Conservation (phyloP, 2,329 filamentous ascomycete species). For the Graphiopsis chlorocephala region DNA sequence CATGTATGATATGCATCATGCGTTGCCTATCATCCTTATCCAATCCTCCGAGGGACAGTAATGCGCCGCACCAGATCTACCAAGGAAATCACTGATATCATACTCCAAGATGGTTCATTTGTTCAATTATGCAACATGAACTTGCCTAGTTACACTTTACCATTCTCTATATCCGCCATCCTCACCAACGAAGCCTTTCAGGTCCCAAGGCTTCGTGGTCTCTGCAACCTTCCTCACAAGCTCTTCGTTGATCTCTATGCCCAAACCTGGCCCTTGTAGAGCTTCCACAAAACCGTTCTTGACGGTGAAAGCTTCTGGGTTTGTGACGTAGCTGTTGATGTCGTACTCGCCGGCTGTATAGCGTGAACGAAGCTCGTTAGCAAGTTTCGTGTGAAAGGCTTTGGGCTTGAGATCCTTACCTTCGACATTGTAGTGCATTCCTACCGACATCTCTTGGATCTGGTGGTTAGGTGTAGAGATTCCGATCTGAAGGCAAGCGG, state of each 20-base stretch:
- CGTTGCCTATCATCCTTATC: neutral
- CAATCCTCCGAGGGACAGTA: neutral
- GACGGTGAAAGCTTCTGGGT: constrained; percentile 26
- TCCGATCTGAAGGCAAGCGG: constrained; percentile 67
- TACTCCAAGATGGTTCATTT: neutral
- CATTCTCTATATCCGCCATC: constrained; percentile 66
- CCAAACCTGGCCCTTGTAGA: constrained; percentile 24
- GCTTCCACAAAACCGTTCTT: constrained; percentile 25
- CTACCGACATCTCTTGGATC: constrained; percentile 75
- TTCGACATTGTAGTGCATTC: constrained; percentile 71
- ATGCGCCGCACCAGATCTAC: neutral
- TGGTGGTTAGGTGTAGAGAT: constrained; percentile 61
- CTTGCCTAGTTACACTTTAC: constrained; percentile 39
- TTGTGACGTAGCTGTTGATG: constrained; percentile 38
- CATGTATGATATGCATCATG: neutral
- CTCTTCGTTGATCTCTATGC: constrained; percentile 56
- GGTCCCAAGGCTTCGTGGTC: constrained; percentile 61
- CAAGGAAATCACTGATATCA: neutral
- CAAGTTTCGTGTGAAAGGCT: constrained; percentile 21
- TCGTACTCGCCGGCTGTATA: constrained; percentile 55
- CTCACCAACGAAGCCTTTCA: constrained; percentile 63
- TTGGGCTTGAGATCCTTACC: constrained; percentile 58
- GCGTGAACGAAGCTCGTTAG: neutral
- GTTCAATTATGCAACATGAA: neutral
- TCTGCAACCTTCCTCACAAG: constrained; percentile 58